Conservation (phyloP, 306 rosid species). For the Alnus rubra region DNA sequence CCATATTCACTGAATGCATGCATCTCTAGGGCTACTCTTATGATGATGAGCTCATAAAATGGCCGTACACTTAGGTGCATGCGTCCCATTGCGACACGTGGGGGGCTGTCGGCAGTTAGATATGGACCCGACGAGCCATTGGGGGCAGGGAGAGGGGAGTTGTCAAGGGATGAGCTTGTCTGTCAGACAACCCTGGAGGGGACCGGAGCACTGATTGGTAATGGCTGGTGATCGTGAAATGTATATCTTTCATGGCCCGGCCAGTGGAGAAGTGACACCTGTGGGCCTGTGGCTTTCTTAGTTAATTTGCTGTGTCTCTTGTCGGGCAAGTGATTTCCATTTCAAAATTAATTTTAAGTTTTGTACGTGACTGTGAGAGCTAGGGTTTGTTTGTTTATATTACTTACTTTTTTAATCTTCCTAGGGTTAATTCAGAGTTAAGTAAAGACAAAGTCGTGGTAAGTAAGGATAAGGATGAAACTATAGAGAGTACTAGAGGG, state of each 20-base stretch:
- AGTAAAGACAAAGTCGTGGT: slow-evolving; percentile 34
- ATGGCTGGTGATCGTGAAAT: no score
- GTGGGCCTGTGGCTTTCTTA: no score
- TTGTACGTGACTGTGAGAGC: not conserved
- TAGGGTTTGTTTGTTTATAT: not conserved
- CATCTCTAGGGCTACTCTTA: no score
- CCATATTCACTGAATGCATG: slow-evolving; percentile 8
- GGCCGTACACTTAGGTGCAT: not conserved
- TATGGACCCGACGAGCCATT: not conserved
- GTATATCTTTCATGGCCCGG: no score
- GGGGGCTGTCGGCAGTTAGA: not conserved
- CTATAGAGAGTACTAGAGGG: slow-evolving; percentile 17
- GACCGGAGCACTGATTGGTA: not conserved
- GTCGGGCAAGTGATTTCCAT: slow-evolving; percentile 13
- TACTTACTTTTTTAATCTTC: slow-evolving; percentile 25
- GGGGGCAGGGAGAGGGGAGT: not conserved
- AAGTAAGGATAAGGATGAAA: slow-evolving; percentile 70
- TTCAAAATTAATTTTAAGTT: not conserved
- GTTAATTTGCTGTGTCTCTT: not conserved
- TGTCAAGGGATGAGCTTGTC: not conserved
- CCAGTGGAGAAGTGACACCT: slow-evolving; percentile 26
- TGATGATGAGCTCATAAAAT: not conserved
- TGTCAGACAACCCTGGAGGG: not conserved
- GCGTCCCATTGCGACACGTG: not conserved
- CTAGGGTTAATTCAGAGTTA: slow-evolving; percentile 30